Percentiles rank a stretch among this genome's conserved stretches.
Evolutionary conservation across 2,329 filamentous ascomycete genomes (phyloP).

Genomic region (Curvularia sp.): DNA sequence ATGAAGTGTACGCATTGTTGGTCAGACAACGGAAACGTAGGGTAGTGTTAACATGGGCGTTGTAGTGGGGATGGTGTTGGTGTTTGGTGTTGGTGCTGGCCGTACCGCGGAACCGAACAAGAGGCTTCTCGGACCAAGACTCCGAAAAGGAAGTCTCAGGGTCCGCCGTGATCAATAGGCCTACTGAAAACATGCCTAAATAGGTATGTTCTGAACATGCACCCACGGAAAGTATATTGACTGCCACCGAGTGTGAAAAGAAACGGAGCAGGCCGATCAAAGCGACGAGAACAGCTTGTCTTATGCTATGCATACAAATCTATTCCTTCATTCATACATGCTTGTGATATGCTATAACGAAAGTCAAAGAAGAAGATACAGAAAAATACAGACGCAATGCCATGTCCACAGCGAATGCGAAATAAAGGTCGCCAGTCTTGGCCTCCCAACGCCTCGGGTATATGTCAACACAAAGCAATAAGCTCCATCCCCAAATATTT

Average conservation of each 20-base stretch:
- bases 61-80: background rate
- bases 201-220: background rate
- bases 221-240: background rate
- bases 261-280: background rate
- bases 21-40: too few relatives aligned
- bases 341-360: background rate
- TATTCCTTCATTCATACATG: background rate
- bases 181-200: background rate
- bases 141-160: background rate
- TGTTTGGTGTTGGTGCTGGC: background rate
- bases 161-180: background rate
- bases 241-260: background rate
- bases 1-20: background rate
- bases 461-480: background rate
- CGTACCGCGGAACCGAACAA: background rate
- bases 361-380: background rate
- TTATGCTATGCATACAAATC: background rate
- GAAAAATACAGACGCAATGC: background rate
- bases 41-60: background rate
- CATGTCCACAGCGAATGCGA: background rate
- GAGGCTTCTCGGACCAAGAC: background rate
- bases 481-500: background rate
- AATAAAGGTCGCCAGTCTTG: background rate
- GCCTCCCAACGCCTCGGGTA: slow-evolving; percentile 2
- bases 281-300: background rate